These are phyloP conservation scores for Microstegium vimineum DNA, from an alignment of 176 grass and related monocot species.

Conservation along the genomic window DNA sequence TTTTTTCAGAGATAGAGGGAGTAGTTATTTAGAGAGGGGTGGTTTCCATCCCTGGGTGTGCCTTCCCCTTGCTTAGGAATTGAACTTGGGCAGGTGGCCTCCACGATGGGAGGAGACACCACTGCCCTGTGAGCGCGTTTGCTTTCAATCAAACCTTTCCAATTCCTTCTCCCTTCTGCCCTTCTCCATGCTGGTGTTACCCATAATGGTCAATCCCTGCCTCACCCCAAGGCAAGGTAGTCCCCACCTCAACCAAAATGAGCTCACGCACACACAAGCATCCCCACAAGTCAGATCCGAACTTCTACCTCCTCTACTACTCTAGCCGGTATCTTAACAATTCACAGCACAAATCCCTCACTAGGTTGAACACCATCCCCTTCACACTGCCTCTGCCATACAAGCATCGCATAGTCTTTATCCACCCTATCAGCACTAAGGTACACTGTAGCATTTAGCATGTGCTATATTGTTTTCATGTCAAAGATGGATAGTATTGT, in stretches of 20 bases:
- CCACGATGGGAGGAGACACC: neutral
- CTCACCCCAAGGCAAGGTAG: neutral
- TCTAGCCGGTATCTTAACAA: neutral
- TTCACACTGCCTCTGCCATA: neutral
- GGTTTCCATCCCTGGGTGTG: too few species aligned
- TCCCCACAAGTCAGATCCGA: neutral
- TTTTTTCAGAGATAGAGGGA: too few species aligned
- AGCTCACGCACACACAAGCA: neutral
- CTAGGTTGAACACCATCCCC: neutral
- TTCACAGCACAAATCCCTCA: neutral
- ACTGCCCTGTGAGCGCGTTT: neutral
- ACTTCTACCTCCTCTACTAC: neutral
- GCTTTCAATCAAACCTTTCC: neutral
- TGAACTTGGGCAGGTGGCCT: neutral
- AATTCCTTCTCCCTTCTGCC: neutral
- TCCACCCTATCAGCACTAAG: too few species aligned
- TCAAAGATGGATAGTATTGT: neutral
- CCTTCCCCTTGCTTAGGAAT: too few species aligned
- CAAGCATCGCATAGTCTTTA: neutral
- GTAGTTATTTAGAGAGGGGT: too few species aligned
- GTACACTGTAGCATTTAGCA: constrained; percentile 17
- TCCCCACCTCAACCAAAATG: neutral
- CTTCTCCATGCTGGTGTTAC: neutral
- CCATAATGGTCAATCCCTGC: neutral
- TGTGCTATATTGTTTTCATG: neutral